Percentiles rank a stretch among this genome's conserved stretches.
Conservation (phyloP, 768 basidiomycete species). For the Suillus plorans region DNA sequence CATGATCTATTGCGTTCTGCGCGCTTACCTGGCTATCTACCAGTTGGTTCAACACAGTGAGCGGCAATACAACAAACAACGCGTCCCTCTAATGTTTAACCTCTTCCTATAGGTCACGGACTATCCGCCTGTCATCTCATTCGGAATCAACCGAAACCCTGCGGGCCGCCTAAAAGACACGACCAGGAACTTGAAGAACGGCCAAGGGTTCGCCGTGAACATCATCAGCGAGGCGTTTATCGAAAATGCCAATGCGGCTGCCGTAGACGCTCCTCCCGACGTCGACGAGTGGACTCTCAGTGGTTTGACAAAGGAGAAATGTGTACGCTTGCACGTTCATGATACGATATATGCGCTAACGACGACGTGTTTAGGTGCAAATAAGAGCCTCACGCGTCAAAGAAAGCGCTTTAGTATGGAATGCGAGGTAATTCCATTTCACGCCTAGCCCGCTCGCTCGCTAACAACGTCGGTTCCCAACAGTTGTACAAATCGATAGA, state of each 20-base stretch:
- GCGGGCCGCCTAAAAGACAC: constrained; percentile 40
- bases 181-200: constrained; percentile 42
- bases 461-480: constrained; percentile 7
- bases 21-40: not conserved
- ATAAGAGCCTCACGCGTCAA: constrained; percentile 42
- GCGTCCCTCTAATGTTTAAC: not conserved
- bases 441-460: not conserved
- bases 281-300: constrained; percentile 41
- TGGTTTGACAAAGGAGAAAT: constrained; percentile 42
- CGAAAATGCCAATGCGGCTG: constrained; percentile 37
- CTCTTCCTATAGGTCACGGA: constrained; percentile 15
- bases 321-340: constrained; percentile 20
- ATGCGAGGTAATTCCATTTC: constrained; percentile 32
- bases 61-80: not conserved
- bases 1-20: not conserved
- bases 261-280: constrained; percentile 36
- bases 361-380: constrained; percentile 25
- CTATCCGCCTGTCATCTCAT: constrained; percentile 37
- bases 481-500: constrained; percentile 37
- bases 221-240: constrained; percentile 54
- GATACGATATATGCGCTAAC: not conserved
- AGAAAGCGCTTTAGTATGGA: constrained; percentile 49
- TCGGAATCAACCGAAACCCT: constrained; percentile 22
- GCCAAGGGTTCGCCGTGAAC: constrained; percentile 50
- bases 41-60: constrained; percentile 30